These are phyloP conservation scores for Chlorociboria aeruginascens DNA, from an alignment of 495 filamentous ascomycete genomes.

Conservation along the genomic window DNA sequence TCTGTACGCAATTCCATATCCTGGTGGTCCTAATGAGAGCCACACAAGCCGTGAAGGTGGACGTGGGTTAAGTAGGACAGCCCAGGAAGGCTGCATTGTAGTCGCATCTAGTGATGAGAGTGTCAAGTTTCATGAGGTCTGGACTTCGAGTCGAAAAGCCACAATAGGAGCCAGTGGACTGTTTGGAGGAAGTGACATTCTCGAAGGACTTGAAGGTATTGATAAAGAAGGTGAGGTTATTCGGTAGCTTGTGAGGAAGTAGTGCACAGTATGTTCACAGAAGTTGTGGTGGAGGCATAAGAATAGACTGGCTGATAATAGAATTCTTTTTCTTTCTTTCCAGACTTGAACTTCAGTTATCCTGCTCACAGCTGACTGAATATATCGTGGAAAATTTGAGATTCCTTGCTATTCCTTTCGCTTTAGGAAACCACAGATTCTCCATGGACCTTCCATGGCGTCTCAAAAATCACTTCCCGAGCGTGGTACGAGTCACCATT, in stretches of 20 bases:
- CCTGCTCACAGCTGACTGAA: no score
- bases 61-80: slow-evolving; percentile 35
- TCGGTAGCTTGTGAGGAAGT: slow-evolving; percentile 23
- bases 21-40: slow-evolving; percentile 41
- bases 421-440: no score
- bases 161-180: slow-evolving; percentile 48
- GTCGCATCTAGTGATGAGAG: slow-evolving; percentile 89
- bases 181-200: slow-evolving; percentile 76
- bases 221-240: slow-evolving; percentile 60
- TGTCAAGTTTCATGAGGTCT: slow-evolving; percentile 95
- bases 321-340: no score
- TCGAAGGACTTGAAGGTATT: slow-evolving; percentile 76
- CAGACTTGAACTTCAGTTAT: no score
- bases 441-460: no score
- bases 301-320: no score
- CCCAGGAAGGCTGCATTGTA: slow-evolving; percentile 84
- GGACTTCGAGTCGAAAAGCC: slow-evolving; percentile 52
- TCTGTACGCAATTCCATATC: slow-evolving; percentile 62
- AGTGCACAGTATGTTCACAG: no score
- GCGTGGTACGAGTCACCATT: no score
- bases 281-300: no score
- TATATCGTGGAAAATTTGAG: no score
- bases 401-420: no score
- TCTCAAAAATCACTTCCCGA: no score
- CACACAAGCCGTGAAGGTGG: slow-evolving; percentile 13